Base-by-base conservation (phyloP, 768 basidiomycete species). In the Amanita rimosa region DNA sequence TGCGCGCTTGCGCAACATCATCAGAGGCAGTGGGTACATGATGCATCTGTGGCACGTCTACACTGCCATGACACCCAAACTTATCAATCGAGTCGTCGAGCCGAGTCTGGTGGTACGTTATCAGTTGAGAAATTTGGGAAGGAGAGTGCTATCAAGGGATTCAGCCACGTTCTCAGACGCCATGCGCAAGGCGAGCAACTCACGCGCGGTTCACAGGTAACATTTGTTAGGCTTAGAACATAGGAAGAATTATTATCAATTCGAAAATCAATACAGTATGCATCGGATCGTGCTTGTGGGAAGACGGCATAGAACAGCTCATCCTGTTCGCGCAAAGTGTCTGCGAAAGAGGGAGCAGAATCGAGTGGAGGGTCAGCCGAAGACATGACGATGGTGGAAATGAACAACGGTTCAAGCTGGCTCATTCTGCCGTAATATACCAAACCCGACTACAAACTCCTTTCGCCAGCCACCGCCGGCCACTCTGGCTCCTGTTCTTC, bases 291-390 rank as follows among this genome's bases (percentile, higher is more conserved):
- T 35, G 68, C 69, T 19, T 58, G 57, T 36, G 69, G 69, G 51
- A 71, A 71, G 10, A 60, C 62, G 10, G 60, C 56, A 51, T 67
- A 72, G 52, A 72, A 73, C 42, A 54, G 51, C 19, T 67, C 66
- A 52, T 72, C 71, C 16, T 63, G 57, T 26, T 70, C 66, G 26
- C 60, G 53, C 52, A 67, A 58, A 50, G 63, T 66, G 46, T 64
- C 60, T 10, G 63, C 58, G 53, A 67, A 68, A 16, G 42, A 43
- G 35, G 43, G 17, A 13, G 31, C 44, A 34, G 29, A 35, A 19
- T 44, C n/a, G 19, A 17, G 17, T 26, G 24, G 39, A 35, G 21
- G 17, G 22, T 2, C 27, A 44, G 24, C 13, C n/a, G 35, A 39
- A 27, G 35, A 24, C 33, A 51, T 22, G 37, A 26, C 14, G 38